Base-by-base conservation (phyloP, 129 eudicot species). In the Helianthus tuberosus region DNA sequence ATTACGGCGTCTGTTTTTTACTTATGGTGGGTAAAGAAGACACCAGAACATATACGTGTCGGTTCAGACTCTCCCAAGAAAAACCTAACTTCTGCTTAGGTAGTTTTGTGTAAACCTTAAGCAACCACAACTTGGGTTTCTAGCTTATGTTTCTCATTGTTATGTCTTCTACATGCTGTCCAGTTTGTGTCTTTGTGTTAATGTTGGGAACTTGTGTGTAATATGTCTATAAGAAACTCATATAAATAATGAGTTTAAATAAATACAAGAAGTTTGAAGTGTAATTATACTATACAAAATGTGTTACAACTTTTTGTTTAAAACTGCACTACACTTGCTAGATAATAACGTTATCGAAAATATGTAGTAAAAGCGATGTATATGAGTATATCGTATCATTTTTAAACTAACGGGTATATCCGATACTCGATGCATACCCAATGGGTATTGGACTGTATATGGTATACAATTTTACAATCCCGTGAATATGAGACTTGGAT, bases 21-120 rank as follows among this genome's bases (percentile, higher is more conserved):
- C 76, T 74, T 88, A 14, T 85, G 88, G 88, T 36, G 95, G 88
- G 64, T 46, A 20, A 88, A 83, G 86, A 75, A 88, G 60, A 79
- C 81, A 59, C 79, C 77, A 1, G 74, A 65, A 25, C 88, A 85
- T 66, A 72, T 60, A 44, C 68, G 8, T 49, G 23, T 88, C 60
- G 68, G 67, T 66, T 59, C 81, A 6, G 86, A 86, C 20, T 83
- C 86, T 46, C 95, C 91, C 10, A 81, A 47, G 38, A 88, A 76
- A 73, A 59, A 64, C 20, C 72, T 57, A 46, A 74, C 81, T 77
- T 77, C 80, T 5, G 29, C 46, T 15, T 75, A 69, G 62, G 35
- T 47, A 32, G 75, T 67, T 62, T 32, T 47, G 47, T 9, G 59
- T 73, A 61, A 62, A 16, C 62, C 2, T 61, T 8, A 52, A 58